Evolutionary conservation across 2,329 filamentous ascomycete genomes (phyloP), one percentile per base, ranked within the genome.

Genomic region (Claviceps capensis): DNA sequence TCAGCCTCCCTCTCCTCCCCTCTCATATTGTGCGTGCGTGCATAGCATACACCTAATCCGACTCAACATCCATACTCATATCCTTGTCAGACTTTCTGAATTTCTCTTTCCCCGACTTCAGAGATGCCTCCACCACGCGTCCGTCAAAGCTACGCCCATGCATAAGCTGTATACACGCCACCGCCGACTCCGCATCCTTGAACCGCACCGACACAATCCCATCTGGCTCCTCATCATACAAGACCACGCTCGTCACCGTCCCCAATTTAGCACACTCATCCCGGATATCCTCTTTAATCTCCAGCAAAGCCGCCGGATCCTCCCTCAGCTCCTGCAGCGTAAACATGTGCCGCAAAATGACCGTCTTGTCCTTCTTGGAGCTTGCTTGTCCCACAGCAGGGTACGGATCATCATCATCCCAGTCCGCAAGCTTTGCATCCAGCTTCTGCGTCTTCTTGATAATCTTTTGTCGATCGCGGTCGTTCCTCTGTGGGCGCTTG

Each of bases 331-430:
- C 88, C 55, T 83, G 65, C 43, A 91, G 74, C 1, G 88, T 94
- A 68, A 98, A 98, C 85, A 95, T 95, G 69, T 95, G 83, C 63
- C 88, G 88, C 57, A 98, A 71, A 53, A 97, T 83, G 30, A 95
- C 90, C 16, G 87, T 74, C 65, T 90, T 94, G 61, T 90, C 86
- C 69, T 79, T 85, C 61, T 73, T 76, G 51, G 69, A 66, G 43
- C 62, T 64, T 9, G 67, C 74, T n/a, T 76, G 74, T 9, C 61
- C 57, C 38, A 60, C 56, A 1, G 59, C 62, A 3, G 64, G 74
- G 55, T 70, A 78, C 26, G 84, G 78, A 51, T 91, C 85, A 64
- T 97, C 90, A 62, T 96, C 91, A 62, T 88, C 86, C 93, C 93
- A 98, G 67, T 97, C 90, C 3, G 89, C 86, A 37, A 97, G 79